Percentiles rank a stretch among this genome's conserved stretches.
phyloP scores from a whole-genome alignment of 371 early-diverging fungal species.

The Entomophthora muscae region DNA sequence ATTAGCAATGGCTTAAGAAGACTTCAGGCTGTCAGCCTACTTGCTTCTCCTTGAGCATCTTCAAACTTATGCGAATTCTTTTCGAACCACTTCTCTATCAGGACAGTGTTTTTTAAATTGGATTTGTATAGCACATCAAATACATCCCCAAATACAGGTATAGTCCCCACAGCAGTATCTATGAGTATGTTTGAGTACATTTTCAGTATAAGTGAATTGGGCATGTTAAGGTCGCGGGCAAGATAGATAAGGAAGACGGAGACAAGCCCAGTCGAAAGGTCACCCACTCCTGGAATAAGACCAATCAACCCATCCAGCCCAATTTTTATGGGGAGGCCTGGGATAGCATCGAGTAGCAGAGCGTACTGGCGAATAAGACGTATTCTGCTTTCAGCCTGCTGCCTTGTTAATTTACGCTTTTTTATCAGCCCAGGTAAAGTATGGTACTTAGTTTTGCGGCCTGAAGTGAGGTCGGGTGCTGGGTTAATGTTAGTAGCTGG shows the following conservation, averaged over 20 bases:
- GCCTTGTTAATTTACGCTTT: not conserved
- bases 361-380: not conserved
- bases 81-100: constrained; percentile 11
- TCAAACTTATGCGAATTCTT: constrained; percentile 6
- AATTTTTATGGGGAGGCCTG: constrained; percentile 8
- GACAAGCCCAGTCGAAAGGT: not conserved
- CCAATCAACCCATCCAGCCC: constrained; percentile 12
- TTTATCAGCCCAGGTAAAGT: not conserved
- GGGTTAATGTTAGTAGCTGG: too few species aligned
- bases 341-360: constrained; percentile 10
- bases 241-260: not conserved
- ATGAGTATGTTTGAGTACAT: constrained; percentile 10
- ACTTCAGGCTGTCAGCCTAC: too few species aligned
- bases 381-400: not conserved
- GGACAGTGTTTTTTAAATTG: constrained; percentile 9
- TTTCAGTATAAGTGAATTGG: not conserved
- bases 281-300: constrained; percentile 12
- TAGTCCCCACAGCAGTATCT: constrained; percentile 9
- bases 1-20: too few species aligned
- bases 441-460: too few species aligned
- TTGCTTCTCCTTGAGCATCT: too few species aligned
- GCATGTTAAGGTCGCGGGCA: constrained; percentile 1
- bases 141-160: constrained; percentile 11
- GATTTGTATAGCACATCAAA: constrained; percentile 11
- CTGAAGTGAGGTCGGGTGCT: too few species aligned